Evolutionary conservation across 73 alveolate genomes (phyloP).

Genomic region (Effrenium voratum): DNA sequence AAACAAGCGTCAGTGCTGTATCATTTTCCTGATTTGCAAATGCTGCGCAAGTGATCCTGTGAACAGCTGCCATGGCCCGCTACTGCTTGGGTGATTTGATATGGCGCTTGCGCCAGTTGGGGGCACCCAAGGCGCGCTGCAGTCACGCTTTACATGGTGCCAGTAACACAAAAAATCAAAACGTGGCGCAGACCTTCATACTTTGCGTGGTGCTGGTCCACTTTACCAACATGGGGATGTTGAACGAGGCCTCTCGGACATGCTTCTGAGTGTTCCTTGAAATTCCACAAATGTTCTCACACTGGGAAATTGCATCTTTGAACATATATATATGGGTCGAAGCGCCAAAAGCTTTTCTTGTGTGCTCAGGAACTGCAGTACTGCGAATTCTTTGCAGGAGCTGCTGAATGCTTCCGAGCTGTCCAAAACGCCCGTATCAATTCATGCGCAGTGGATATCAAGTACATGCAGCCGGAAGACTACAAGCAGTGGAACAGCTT

Average conservation of each 20-base stretch:
- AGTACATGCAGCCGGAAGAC: background rate
- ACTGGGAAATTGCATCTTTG: too few species aligned
- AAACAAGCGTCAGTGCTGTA: too few species aligned
- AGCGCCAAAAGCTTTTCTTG: too few species aligned
- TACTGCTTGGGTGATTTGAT: background rate
- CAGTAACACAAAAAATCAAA: background rate
- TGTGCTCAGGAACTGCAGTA: slow-evolving; percentile 6
- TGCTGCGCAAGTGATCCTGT: too few species aligned
- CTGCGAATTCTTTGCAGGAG: slow-evolving; percentile 17
- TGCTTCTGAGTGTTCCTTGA: too few species aligned
- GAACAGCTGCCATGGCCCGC: too few species aligned
- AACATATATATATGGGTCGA: too few species aligned
- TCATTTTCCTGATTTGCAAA: too few species aligned
- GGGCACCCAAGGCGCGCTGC: background rate
- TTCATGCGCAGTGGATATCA: slow-evolving; percentile 6
- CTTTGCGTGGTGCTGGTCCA: background rate
- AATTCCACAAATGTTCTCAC: too few species aligned
- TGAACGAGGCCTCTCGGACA: background rate
- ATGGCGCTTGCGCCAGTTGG: slow-evolving; percentile 14
- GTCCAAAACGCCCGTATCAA: background rate
- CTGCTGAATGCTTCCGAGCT: background rate
- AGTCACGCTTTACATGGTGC: background rate
- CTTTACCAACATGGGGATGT: background rate
- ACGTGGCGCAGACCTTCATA: slow-evolving; percentile 15
- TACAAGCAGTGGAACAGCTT: slow-evolving; percentile 28